These are phyloP conservation scores for Colletotrichum sidae DNA, from an alignment of 2,329 filamentous ascomycete species.

Conservation along the genomic window DNA sequence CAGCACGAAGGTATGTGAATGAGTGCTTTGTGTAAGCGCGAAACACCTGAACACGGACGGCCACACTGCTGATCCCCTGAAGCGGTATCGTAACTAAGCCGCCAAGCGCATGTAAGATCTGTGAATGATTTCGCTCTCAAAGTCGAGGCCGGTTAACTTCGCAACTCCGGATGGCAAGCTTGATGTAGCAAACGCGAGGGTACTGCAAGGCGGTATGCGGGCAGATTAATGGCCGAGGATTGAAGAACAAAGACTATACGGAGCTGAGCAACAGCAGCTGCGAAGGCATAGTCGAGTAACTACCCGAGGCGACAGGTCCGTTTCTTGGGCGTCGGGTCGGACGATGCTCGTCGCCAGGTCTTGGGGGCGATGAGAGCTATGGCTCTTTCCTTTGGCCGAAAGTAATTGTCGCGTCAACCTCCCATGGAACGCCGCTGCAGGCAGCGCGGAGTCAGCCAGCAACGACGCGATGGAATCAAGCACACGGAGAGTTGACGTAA, in stretches of 20 bases:
- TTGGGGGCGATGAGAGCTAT: slow-evolving; percentile 4
- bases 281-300: slow-evolving; percentile 27
- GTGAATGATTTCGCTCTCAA: slow-evolving; percentile 5
- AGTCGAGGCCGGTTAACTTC: neutral
- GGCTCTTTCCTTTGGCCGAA: slow-evolving; percentile 23
- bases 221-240: neutral
- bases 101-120: slow-evolving; percentile 35
- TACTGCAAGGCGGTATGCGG: too few relatives aligned
- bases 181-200: too few relatives aligned
- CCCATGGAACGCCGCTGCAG: slow-evolving; percentile 27
- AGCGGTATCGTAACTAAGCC: slow-evolving; percentile 28
- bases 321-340: too few relatives aligned
- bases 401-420: slow-evolving; percentile 23
- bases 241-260: slow-evolving; percentile 10
- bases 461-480: too few relatives aligned
- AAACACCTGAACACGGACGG: slow-evolving; percentile 1
- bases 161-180: too few relatives aligned
- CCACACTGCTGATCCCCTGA: slow-evolving; percentile 36
- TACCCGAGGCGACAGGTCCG: neutral
- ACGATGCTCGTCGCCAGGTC: neutral
- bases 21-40: slow-evolving; percentile 14
- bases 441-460: too few relatives aligned
- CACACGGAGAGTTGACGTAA: too few relatives aligned
- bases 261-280: slow-evolving; percentile 6
- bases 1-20: slow-evolving; percentile 18